Evolutionary conservation across 1,284 basidiomycete species (phyloP).

Genomic region (Leccinum fuscescens): DNA sequence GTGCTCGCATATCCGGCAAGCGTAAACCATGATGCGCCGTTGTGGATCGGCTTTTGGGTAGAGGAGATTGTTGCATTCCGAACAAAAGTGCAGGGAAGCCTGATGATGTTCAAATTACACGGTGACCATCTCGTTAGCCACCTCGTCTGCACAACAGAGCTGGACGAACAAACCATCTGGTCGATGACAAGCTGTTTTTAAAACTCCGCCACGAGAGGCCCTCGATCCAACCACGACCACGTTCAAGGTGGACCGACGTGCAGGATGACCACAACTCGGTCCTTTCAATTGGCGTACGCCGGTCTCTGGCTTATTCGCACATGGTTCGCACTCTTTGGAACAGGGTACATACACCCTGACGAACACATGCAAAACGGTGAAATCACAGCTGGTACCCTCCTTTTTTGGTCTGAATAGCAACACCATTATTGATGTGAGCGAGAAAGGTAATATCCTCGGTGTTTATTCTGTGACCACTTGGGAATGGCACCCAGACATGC

Average conservation of each 20-base stretch:
- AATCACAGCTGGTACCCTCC: conserved; percentile 35
- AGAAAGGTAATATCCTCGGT: conserved; percentile 32
- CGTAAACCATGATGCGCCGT: conserved; percentile 86
- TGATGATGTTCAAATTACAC: conserved; percentile 25
- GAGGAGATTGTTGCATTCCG: conserved; percentile 92
- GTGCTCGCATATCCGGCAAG: conserved; percentile 90
- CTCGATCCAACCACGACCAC: not conserved
- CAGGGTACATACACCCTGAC: conserved; percentile 43
- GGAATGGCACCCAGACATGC: conserved; percentile 38
- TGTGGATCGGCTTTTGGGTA: conserved; percentile 90
- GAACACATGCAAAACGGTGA: conserved; percentile 45
- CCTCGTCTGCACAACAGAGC: conserved; percentile 4
- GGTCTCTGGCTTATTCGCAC: conserved; percentile 32
- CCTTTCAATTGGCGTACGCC: conserved; percentile 21
- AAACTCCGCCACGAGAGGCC: conserved; percentile 25
- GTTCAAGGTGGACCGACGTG: not conserved
- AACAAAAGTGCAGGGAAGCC: conserved; percentile 84
- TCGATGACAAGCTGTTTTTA: conserved; percentile 18
- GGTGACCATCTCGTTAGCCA: conserved; percentile 15
- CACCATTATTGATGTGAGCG: conserved; percentile 10
- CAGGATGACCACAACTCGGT: conserved; percentile 9
- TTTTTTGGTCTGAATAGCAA: not conserved
- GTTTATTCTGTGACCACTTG: conserved; percentile 34
- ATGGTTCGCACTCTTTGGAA: conserved; percentile 35
- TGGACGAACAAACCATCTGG: conserved; percentile 27